A percentile compares a stretch with the other conserved stretches of the same genome.
Conservation (phyloP, 1,284 basidiomycete species). For the Ustilago esculenta region DNA sequence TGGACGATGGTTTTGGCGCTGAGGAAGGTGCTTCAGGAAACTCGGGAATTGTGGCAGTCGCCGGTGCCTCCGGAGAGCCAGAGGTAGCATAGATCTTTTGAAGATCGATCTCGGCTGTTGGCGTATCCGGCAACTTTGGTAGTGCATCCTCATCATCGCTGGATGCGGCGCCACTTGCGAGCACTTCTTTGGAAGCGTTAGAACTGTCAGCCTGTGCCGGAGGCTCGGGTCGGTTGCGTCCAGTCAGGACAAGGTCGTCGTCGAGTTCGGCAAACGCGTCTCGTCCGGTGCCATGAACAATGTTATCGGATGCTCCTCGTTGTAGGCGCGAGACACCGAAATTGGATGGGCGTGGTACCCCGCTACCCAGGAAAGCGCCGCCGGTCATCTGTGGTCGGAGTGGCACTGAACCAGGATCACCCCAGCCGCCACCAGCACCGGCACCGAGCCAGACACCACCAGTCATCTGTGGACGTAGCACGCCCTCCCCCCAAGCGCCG, state of each 20-base stretch:
- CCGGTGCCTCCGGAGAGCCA: constrained; percentile 11
- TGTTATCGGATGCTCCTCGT: constrained; percentile 40
- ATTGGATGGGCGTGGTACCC: constrained; percentile 26
- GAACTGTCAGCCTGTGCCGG: constrained; percentile 1
- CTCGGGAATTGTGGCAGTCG: constrained; percentile 25
- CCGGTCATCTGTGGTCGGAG: constrained; percentile 60
- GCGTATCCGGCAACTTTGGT: constrained; percentile 42
- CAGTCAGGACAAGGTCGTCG: constrained; percentile 44
- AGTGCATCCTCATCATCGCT: constrained; percentile 9
- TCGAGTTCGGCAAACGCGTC: constrained; percentile 61
- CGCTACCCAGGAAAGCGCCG: constrained; percentile 39
- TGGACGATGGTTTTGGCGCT: constrained; percentile 21
- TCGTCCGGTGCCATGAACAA: constrained; percentile 31
- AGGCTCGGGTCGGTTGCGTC: constrained; percentile 30
- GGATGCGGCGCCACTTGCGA: constrained; percentile 5
- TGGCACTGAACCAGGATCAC: constrained; percentile 29
- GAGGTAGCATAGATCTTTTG: constrained; percentile 27
- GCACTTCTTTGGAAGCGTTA: constrained; percentile 6
- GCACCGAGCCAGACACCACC: constrained; percentile 59
- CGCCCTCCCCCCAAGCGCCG: constrained; percentile 56
- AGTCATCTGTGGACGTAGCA: constrained; percentile 59
- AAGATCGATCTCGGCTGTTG: constrained; percentile 39
- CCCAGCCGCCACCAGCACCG: constrained; percentile 45
- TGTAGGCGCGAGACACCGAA: constrained; percentile 23
- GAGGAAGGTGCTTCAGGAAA: constrained; percentile 49